Evolutionary conservation across 2,329 filamentous ascomycete genomes (phyloP), one percentile per base, ranked within the genome.

Genomic region (Diaporthe aspalathi): DNA sequence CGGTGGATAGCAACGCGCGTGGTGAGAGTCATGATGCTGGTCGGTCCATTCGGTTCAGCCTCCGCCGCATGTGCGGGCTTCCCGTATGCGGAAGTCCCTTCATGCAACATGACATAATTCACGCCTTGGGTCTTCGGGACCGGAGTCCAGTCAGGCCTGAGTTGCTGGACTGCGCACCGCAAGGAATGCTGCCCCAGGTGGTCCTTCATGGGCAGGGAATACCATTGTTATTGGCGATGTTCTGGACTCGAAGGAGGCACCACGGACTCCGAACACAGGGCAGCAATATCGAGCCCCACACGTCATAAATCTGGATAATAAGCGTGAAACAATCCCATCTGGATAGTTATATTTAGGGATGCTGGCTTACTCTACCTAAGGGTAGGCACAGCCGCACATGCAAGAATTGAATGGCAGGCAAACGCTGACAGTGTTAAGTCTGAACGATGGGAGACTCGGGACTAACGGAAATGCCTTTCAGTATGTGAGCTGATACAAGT

Each of bases 1-100:
- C 50, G 45, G 60, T 38, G 60, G 43, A 45, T 50, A 24, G 9
- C 11, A 17, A 50, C 29, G 38, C 3, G 14, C 29, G 16, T 20
- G 17, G 43, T 22, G 27, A 49, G 43, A 65, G 60, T 65, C 60
- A 65, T 50, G 60, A 65, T 65, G 45, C 60, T 38, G 14, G 60
- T 65, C 60, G 29, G n/a, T 38, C 50, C 45, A 38, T 65, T 50
- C 29, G 29, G 50, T 24, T 50, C 38, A 38, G 29, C 27, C 38
- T 50, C n/a, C 40, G 17, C 29, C 22, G 20, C 60, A 65, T 45
- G 60, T 65, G 60, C 45, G 29, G 43, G 29, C 9, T 20, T 24
- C 38, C 60, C 45, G 43, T 22, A 35, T 65, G 29, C 35, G 60
- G 60, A 65, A 65, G 29, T 38, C 20, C 60, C 29, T 50, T 65